Evolutionary conservation across 768 basidiomycete species (phyloP).

Genomic region (Lentinula detonsa): DNA sequence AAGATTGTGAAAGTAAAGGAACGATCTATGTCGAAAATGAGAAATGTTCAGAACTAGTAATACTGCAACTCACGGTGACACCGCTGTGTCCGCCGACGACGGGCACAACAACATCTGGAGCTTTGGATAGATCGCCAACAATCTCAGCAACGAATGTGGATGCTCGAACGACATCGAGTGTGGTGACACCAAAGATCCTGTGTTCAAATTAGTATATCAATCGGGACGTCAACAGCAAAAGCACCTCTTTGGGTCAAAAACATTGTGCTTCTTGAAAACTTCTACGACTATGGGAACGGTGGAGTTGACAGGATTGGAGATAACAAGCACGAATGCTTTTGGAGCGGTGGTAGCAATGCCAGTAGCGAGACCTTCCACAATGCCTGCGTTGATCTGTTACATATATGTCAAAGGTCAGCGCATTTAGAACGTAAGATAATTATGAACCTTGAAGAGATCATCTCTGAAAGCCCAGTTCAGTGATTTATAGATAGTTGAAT

Average conservation of each 20-base stretch:
- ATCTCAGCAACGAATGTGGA: constrained; percentile 91
- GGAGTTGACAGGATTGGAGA: constrained; percentile 99
- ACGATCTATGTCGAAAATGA: constrained; percentile 56
- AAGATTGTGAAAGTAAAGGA: constrained; percentile 88
- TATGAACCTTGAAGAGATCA: constrained; percentile 85
- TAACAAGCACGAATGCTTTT: constrained; percentile 91
- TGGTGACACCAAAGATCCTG: constrained; percentile 96
- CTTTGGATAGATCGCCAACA: constrained; percentile 54
- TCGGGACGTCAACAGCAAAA: constrained; percentile 12
- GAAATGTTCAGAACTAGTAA: not conserved
- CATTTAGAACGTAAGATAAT: not conserved
- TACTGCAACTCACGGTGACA: constrained; percentile 54
- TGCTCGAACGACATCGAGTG: constrained; percentile 96
- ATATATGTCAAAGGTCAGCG: constrained; percentile 2
- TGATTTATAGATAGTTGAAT: not conserved
- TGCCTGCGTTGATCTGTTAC: constrained; percentile 90
- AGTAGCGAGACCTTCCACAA: constrained; percentile 88
- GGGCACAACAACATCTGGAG: constrained; percentile 67
- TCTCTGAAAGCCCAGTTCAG: constrained; percentile 47
- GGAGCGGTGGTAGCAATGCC: constrained; percentile 81
- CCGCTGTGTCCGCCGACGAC: constrained; percentile 96
- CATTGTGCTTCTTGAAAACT: constrained; percentile 87
- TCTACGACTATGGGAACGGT: constrained; percentile 97
- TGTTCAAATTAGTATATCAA: not conserved
- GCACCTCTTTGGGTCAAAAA: constrained; percentile 89